A percentile compares a stretch with the other conserved stretches of the same genome.
These are phyloP conservation scores for Sporothrix dimorphospora DNA, from an alignment of 2,329 filamentous ascomycete genomes.

Conservation along the genomic window DNA sequence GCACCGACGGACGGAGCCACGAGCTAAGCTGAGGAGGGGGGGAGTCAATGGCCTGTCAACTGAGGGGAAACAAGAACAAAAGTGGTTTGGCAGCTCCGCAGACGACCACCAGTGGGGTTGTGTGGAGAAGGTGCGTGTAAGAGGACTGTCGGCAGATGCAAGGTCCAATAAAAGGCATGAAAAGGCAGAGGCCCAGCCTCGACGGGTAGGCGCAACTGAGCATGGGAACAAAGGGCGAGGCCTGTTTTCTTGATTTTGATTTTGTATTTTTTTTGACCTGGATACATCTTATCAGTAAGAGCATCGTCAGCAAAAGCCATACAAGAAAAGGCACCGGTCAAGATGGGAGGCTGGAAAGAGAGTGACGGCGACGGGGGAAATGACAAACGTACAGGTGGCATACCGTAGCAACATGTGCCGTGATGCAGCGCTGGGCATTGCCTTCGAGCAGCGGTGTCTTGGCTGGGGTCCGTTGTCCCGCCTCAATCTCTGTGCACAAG, in stretches of 20 bases:
- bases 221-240: not conserved
- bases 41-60: slow-evolving; percentile 23
- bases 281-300: not conserved
- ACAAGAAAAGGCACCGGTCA: not conserved
- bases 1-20: slow-evolving; percentile 14
- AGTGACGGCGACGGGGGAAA: too few species aligned
- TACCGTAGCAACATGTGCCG: slow-evolving; percentile 17
- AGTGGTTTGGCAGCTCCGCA: slow-evolving; percentile 23
- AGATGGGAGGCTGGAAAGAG: not conserved
- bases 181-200: not conserved
- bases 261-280: not conserved
- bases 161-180: slow-evolving; percentile 28
- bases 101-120: slow-evolving; percentile 24
- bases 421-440: not conserved
- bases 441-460: not conserved
- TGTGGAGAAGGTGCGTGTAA: slow-evolving; percentile 28
- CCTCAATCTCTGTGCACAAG: not conserved
- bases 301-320: not conserved
- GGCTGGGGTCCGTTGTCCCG: slow-evolving; percentile 4
- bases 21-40: slow-evolving; percentile 4
- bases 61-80: slow-evolving; percentile 27
- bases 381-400: not conserved
- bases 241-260: not conserved
- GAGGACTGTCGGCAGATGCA: slow-evolving; percentile 33
- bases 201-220: not conserved